Conservation (phyloP, 108 stramenopile genomes). For the Epipyxis sp. region DNA sequence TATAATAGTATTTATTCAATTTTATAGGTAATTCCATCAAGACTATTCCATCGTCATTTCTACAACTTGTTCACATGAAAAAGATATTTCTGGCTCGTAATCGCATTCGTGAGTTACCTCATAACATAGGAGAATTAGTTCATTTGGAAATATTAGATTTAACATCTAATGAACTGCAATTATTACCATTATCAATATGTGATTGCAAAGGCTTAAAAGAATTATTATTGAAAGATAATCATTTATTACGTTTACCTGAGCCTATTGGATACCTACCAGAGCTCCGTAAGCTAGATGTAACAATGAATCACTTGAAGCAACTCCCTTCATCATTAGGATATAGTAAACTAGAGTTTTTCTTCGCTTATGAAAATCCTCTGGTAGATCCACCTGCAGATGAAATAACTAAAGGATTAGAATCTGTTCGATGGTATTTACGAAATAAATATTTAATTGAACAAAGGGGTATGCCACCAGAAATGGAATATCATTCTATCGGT, state of each 20-base stretch:
- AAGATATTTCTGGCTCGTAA: not conserved
- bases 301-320: not conserved
- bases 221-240: conserved; percentile 21
- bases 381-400: conserved; percentile 11
- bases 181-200: conserved; percentile 12
- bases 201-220: conserved; percentile 11
- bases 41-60: not conserved
- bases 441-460: conserved; percentile 6
- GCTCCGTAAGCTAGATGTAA: not conserved
- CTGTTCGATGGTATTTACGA: conserved; percentile 21
- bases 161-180: conserved; percentile 24
- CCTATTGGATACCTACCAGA: not conserved
- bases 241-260: not conserved
- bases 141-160: conserved; percentile 11
- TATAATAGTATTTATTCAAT: no score
- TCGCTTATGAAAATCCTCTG: not conserved
- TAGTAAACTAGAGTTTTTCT: not conserved
- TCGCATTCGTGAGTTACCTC: conserved; percentile 6
- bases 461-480: conserved; percentile 18
- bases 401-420: conserved; percentile 10
- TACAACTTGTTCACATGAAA: not conserved
- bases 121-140: conserved; percentile 13
- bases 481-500: conserved; percentile 18
- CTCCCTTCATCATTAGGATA: conserved; percentile 19
- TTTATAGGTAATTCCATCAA: not conserved